These are phyloP conservation scores for Monosporascus sp. DNA, from an alignment of 2,329 filamentous ascomycete species.

Conservation along the genomic window DNA sequence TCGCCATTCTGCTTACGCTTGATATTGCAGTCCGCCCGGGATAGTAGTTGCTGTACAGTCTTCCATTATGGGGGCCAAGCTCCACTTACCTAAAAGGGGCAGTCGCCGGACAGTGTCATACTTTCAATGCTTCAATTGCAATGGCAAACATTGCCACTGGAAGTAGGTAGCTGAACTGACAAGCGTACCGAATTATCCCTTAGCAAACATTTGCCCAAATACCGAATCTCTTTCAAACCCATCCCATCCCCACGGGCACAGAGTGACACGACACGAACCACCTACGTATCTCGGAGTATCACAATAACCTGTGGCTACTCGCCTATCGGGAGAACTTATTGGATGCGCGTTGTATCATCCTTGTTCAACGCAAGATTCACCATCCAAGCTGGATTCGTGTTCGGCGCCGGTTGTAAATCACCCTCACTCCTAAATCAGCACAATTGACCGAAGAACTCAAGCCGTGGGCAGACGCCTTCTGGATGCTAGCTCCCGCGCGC, in stretches of 20 bases:
- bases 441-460: slow-evolving; percentile 2
- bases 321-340: slow-evolving; percentile 22
- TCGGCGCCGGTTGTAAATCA: neutral
- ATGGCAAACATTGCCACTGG: neutral
- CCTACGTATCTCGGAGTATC: slow-evolving; percentile 8
- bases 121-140: neutral
- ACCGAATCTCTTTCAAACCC: slow-evolving; percentile 1
- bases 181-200: neutral
- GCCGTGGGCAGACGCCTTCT: neutral
- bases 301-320: slow-evolving; percentile 18
- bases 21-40: too few relatives aligned
- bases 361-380: slow-evolving; percentile 9
- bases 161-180: neutral
- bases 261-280: slow-evolving; percentile 16
- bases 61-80: neutral
- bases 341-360: slow-evolving; percentile 11
- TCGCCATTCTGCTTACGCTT: neutral
- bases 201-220: neutral
- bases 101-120: neutral
- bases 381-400: slow-evolving; percentile 10
- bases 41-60: neutral
- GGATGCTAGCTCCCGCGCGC: slow-evolving; percentile 5
- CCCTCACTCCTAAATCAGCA: neutral
- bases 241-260: slow-evolving; percentile 3
- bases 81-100: neutral